Evolutionary conservation across 495 filamentous ascomycete genomes (phyloP).

Genomic region (Aspergillus haitiensis): DNA sequence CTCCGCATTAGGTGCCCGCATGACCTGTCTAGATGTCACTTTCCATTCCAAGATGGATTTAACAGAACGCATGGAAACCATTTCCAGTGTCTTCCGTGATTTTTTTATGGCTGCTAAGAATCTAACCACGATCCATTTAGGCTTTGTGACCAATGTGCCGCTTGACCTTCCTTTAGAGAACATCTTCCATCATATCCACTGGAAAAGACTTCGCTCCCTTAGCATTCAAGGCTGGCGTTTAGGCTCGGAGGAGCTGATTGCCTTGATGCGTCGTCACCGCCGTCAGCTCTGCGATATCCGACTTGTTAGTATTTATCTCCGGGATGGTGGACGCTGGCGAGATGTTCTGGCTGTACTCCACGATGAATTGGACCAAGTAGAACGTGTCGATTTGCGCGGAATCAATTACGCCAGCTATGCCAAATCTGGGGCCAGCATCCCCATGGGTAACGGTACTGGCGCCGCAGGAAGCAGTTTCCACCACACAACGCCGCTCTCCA

Average conservation of each 20-base stretch:
- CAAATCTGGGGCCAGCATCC: slow-evolving; percentile 36
- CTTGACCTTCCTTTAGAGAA: slow-evolving; percentile 56
- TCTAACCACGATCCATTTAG: slow-evolving; percentile 64
- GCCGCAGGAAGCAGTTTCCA: slow-evolving; percentile 10
- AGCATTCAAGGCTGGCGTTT: slow-evolving; percentile 67
- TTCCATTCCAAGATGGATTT: slow-evolving; percentile 60
- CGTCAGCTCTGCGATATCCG: slow-evolving; percentile 57
- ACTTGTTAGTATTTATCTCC: slow-evolving; percentile 58
- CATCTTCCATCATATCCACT: slow-evolving; percentile 62
- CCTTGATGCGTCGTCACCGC: slow-evolving; percentile 56
- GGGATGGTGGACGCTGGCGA: slow-evolving; percentile 58
- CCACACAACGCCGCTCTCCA: slow-evolving; percentile 4
- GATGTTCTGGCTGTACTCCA: slow-evolving; percentile 59
- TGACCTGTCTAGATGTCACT: slow-evolving; percentile 59
- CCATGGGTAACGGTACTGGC: slow-evolving; percentile 21
- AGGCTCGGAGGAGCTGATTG: slow-evolving; percentile 58
- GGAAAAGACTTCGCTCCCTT: slow-evolving; percentile 61
- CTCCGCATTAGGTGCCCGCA: slow-evolving; percentile 51
- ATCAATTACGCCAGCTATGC: slow-evolving; percentile 62
- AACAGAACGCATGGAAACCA: slow-evolving; percentile 51
- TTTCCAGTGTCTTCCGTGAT: slow-evolving; percentile 55
- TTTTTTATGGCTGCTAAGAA: slow-evolving; percentile 60
- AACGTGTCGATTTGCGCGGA: slow-evolving; percentile 60
- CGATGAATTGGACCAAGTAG: slow-evolving; percentile 56
- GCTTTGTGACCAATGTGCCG: slow-evolving; percentile 59